A percentile compares a stretch with the other conserved stretches of the same genome.
Evolutionary conservation across 163 green algal genomes (phyloP).

Genomic region (Scenedesmus sp.): DNA sequence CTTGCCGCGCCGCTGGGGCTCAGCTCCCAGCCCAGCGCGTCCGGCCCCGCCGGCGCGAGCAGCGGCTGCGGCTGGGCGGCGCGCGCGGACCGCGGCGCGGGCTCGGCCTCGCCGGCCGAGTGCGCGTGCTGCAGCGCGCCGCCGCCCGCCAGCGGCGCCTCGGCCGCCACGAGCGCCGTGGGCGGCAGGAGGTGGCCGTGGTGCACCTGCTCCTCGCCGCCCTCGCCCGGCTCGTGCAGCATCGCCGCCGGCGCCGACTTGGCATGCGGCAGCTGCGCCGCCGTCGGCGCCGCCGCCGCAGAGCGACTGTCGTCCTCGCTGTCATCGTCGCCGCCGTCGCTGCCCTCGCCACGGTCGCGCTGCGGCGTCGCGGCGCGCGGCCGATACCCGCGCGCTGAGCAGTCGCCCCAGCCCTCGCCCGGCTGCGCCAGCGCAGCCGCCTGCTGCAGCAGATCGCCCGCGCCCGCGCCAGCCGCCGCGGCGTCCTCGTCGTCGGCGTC

Average conservation of each 20-base stretch:
- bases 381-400: too few relatives aligned
- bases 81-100: too few relatives aligned
- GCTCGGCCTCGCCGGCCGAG: too few relatives aligned
- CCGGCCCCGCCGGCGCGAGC: neutral
- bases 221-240: neutral
- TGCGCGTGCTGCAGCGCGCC: neutral
- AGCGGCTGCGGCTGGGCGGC: neutral
- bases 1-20: conserved; percentile 32
- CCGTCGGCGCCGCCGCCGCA: neutral
- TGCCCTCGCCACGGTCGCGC: neutral
- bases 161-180: neutral
- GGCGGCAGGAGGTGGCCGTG: neutral
- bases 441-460: conserved; percentile 15
- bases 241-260: conserved; percentile 17
- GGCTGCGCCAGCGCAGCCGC: neutral
- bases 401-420: too few relatives aligned
- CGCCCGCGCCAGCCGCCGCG: neutral
- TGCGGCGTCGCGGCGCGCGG: too few relatives aligned
- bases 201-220: neutral
- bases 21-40: conserved; percentile 24
- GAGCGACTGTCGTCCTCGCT: conserved; percentile 13
- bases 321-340: neutral
- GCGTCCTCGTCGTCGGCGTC: conserved; percentile 19
- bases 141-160: neutral
- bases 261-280: neutral